Evolutionary conservation across 495 filamentous ascomycete species (phyloP), one percentile per base, ranked within the genome.

Genomic region (Penicillium ucsense): DNA sequence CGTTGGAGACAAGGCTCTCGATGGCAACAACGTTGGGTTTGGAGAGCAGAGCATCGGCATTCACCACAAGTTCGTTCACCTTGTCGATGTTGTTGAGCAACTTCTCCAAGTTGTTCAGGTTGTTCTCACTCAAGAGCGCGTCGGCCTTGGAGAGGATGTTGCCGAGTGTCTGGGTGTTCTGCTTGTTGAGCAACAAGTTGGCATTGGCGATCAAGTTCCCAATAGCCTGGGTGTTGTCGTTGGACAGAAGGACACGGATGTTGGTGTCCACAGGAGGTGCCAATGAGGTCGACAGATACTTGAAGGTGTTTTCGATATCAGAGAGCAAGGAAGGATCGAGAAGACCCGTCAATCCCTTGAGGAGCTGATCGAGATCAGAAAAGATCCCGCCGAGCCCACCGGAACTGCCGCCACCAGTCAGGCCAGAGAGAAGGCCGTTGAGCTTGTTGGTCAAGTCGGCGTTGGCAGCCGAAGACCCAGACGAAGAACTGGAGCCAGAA

Each of bases 51-150:
- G 51, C 11, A 49, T 59, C 55, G 56, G 58, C 52, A 62, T 64
- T 45, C 55, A 60, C 38, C n/a, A 72, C 47, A 3, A 74, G 51
- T 8, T 47, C 55, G 32, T 66, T 67, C 8, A 73, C 55, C 31
- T 63, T 62, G 38, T 65, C 54, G n/a, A 72, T 45, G 61, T 63
- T 45, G 59, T 68, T 20, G n/a, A 73, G 48, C 20, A 75, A 49
- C 29, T 48, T 61, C 38, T 65, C 55, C 6, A 74, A 59, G n/a
- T 59, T 59, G 37, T 67, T 57, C n/a, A 72, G 57, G 8, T 68
- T 65, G 28, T 64, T 56, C 9, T 54, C 50, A 8, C 57, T 60
- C 31, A 75, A 54, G 6, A 74, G 56, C 8, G 39, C 35, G 33
- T 53, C 56, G 5, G 54, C 57, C 45, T 58, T 56, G 42, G 28